These are phyloP conservation scores for Paramecium biaurelia DNA, from an alignment of 73 alveolate species.

Conservation along the genomic window DNA sequence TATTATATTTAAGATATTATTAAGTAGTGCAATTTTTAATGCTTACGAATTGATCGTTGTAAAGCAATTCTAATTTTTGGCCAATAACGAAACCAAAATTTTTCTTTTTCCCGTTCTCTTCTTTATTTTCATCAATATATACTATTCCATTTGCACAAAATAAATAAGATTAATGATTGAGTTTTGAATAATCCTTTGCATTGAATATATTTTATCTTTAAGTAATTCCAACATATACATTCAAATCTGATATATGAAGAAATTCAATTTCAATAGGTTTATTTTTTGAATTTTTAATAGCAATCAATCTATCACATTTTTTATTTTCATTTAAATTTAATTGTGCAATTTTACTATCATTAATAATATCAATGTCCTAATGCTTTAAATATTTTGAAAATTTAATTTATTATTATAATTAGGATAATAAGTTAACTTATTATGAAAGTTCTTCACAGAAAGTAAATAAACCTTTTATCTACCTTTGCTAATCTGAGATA, in stretches of 20 bases:
- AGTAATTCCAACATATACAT: background rate
- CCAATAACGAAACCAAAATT: constrained; percentile 30
- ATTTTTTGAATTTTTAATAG: background rate
- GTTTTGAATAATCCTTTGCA: background rate
- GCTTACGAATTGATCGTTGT: background rate
- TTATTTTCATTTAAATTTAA: background rate
- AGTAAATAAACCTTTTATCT: background rate
- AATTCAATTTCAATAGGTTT: background rate
- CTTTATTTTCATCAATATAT: background rate
- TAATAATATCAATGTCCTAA: background rate
- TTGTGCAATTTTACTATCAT: background rate
- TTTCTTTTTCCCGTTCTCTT: background rate
- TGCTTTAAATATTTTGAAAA: background rate
- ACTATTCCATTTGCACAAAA: background rate
- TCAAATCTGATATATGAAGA: background rate
- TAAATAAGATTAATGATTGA: background rate
- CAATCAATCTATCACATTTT: background rate
- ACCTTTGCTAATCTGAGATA: background rate
- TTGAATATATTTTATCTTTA: background rate
- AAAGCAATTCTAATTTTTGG: constrained; percentile 17
- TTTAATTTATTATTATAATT: background rate
- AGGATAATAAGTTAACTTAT: background rate
- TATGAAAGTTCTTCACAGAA: background rate
- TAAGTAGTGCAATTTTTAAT: background rate
- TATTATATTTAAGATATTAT: background rate